Percentiles rank a stretch among this genome's conserved stretches.
Evolutionary conservation across 2,329 filamentous ascomycete species (phyloP).

Genomic region (Colletotrichum sp.): DNA sequence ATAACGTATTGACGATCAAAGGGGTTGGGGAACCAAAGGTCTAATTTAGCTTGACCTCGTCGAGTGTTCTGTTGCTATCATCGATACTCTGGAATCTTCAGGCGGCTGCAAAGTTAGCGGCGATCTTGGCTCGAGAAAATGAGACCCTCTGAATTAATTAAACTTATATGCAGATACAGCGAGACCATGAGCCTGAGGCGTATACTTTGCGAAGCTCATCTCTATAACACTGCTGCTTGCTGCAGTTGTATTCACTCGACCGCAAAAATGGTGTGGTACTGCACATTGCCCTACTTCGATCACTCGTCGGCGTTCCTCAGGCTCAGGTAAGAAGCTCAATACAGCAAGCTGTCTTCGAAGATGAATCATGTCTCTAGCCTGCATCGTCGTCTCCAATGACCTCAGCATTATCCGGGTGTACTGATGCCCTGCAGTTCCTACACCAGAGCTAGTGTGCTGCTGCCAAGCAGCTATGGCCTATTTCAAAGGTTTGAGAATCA

Average conservation of each 20-base stretch:
- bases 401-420: not conserved
- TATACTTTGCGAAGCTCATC: not conserved
- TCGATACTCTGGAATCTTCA: no score
- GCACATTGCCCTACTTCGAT: not conserved
- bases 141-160: fast-evolving
- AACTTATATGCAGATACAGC: not conserved
- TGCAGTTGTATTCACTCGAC: fast-evolving
- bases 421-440: fast-evolving
- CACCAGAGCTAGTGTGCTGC: not conserved
- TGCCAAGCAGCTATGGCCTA: not conserved
- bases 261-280: fast-evolving
- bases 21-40: no score
- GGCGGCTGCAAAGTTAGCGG: no score
- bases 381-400: fast-evolving
- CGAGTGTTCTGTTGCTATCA: no score
- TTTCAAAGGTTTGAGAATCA: not conserved
- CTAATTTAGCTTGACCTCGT: no score
- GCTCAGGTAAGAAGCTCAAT: fast-evolving
- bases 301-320: fast-evolving
- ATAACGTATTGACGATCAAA: no score
- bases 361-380: not conserved
- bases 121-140: not conserved
- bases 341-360: not conserved
- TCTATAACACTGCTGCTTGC: not conserved
- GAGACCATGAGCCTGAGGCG: not conserved